These are phyloP conservation scores for Fragaria iinumae DNA, from an alignment of 306 rosid species.

Conservation along the genomic window DNA sequence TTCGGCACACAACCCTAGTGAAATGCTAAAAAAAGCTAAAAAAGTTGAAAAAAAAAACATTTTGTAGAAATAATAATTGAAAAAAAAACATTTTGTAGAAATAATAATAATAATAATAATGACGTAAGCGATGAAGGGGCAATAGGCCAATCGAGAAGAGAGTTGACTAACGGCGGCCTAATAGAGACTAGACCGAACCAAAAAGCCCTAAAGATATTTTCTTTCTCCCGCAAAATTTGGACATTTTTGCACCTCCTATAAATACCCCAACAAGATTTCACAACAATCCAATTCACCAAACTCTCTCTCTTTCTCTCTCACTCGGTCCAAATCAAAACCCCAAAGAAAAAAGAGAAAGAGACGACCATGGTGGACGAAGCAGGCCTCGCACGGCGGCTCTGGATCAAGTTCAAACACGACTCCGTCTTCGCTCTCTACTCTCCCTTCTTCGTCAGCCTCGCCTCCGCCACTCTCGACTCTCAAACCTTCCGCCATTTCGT, in stretches of 20 bases:
- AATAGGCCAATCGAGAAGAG: neutral
- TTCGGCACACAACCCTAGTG: too few relatives aligned
- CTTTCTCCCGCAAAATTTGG: conserved; percentile 14
- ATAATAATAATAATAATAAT: neutral
- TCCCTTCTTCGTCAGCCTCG: conserved; percentile 23
- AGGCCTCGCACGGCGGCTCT: conserved; percentile 13
- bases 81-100: too few relatives aligned
- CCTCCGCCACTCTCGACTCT: conserved; percentile 21
- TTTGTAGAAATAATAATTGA: too few relatives aligned
- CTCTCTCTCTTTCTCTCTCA: neutral
- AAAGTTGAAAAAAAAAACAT: too few relatives aligned
- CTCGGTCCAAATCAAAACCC: neutral
- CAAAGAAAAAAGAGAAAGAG: neutral
- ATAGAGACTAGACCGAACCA: neutral
- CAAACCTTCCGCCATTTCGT: conserved; percentile 13
- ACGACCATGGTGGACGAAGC: conserved; percentile 10
- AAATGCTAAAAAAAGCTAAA: too few relatives aligned
- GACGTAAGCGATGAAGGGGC: conserved; percentile 16
- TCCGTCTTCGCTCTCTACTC: conserved; percentile 20
- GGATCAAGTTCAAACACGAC: conserved; percentile 7
- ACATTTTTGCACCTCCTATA: conserved; percentile 11
- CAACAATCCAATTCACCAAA: conserved; percentile 4
- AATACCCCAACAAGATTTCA: neutral
- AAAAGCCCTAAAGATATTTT: neutral
- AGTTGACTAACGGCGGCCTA: conserved; percentile 15